Conservation (phyloP, 805 yeast genomes). For the Candida michaelii region DNA sequence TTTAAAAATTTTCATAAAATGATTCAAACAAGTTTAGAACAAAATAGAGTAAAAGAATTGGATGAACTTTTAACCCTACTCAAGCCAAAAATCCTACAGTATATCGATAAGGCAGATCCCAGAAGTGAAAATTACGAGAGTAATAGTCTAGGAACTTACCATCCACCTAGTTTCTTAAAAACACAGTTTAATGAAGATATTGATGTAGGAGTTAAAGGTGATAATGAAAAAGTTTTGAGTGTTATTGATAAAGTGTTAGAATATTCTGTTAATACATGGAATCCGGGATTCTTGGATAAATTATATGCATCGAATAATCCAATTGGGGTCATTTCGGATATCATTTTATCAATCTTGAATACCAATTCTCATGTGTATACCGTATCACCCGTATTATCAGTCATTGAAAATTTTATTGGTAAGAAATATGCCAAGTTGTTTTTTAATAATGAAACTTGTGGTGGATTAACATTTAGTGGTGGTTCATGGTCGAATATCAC, state of each 20-base stretch:
- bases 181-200: slow-evolving; percentile 26
- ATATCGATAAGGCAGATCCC: slow-evolving; percentile 50
- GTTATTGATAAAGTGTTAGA: slow-evolving; percentile 57
- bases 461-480: slow-evolving; percentile 84
- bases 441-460: slow-evolving; percentile 54
- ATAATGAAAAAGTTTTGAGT: slow-evolving; percentile 41
- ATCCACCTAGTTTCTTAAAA: slow-evolving; percentile 50
- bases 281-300: slow-evolving; percentile 81
- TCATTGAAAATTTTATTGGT: slow-evolving; percentile 69
- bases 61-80: slow-evolving; percentile 53
- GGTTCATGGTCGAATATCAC: slow-evolving; percentile 88
- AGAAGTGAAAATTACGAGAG: slow-evolving; percentile 27
- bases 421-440: slow-evolving; percentile 67
- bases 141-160: slow-evolving; percentile 51
- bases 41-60: slow-evolving; percentile 54
- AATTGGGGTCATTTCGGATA: slow-evolving; percentile 73
- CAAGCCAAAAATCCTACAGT: slow-evolving; percentile 50
- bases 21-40: slow-evolving; percentile 34
- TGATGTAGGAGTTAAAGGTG: slow-evolving; percentile 31
- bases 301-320: slow-evolving; percentile 85
- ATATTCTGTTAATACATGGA: slow-evolving; percentile 82
- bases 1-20: slow-evolving; percentile 4
- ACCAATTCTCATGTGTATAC: slow-evolving; percentile 86
- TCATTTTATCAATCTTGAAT: slow-evolving; percentile 65
- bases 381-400: slow-evolving; percentile 77